Percentiles rank a stretch among this genome's conserved stretches.
Conservation (phyloP, 768 basidiomycete species). For the Kwoniella sp. region DNA sequence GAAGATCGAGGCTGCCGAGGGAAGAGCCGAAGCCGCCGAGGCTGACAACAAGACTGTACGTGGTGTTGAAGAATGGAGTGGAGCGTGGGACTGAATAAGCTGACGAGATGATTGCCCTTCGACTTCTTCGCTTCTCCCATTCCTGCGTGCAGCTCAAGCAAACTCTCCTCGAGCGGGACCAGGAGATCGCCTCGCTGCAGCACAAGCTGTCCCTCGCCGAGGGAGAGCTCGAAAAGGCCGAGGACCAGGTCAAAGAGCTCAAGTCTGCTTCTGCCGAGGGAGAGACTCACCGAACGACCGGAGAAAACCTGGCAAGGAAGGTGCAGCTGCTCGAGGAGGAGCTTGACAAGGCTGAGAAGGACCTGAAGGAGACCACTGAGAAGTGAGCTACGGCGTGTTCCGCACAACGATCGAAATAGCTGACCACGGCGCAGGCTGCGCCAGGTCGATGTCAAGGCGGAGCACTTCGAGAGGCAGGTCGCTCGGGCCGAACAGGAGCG, state of each 20-base stretch:
- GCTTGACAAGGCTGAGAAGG: slow-evolving; percentile 91
- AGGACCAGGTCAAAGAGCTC: slow-evolving; percentile 61
- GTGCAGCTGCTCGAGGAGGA: slow-evolving; percentile 90
- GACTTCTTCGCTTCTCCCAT: not conserved
- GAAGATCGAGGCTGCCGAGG: slow-evolving; percentile 76
- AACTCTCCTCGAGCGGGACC: slow-evolving; percentile 70
- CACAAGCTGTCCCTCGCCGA: slow-evolving; percentile 67
- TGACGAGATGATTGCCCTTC: no score
- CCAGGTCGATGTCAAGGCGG: slow-evolving; percentile 96
- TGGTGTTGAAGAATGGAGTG: not conserved
- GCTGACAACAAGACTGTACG: slow-evolving; percentile 64
- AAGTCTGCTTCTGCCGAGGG: slow-evolving; percentile 66
- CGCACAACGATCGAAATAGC: no score
- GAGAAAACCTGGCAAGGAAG: slow-evolving; percentile 73
- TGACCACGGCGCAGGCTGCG: slow-evolving; percentile 62
- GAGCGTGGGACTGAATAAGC: no score
- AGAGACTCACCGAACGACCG: slow-evolving; percentile 65
- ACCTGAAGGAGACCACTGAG: slow-evolving; percentile 90
- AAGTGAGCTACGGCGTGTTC: slow-evolving; percentile 67
- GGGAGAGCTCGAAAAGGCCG: slow-evolving; percentile 64
- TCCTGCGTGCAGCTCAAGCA: slow-evolving; percentile 57
- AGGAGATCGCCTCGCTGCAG: slow-evolving; percentile 73
- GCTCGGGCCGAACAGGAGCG: slow-evolving; percentile 81
- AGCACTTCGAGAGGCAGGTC: slow-evolving; percentile 93
- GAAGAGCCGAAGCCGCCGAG: slow-evolving; percentile 84